Evolutionary conservation across 1,284 basidiomycete species (phyloP).

Genomic region (Ceratorhiza oryzae-sativae): DNA sequence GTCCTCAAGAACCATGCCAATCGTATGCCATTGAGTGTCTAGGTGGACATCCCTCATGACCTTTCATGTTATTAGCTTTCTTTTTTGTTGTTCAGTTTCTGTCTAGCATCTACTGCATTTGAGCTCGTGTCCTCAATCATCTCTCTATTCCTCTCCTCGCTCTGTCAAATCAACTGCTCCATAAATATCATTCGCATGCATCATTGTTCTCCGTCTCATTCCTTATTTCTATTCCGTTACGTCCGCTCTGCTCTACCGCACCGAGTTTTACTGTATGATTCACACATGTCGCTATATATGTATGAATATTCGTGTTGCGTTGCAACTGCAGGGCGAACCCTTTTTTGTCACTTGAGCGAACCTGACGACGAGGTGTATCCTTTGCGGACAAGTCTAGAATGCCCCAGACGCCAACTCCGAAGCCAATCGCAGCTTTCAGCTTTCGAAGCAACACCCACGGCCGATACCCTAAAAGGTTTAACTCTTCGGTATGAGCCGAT

Average conservation of each 20-base stretch:
- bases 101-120: conserved; percentile 21
- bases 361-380: too few species aligned
- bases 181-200: conserved; percentile 35
- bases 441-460: background rate
- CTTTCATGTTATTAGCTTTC: background rate
- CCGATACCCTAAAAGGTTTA: background rate
- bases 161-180: conserved; percentile 23
- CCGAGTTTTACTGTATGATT: conserved; percentile 16
- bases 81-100: background rate
- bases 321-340: background rate
- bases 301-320: conserved; percentile 12
- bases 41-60: background rate
- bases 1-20: conserved; percentile 14
- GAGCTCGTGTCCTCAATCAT: conserved; percentile 12
- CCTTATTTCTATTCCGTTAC: conserved; percentile 7
- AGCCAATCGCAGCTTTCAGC: background rate
- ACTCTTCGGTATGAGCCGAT: background rate
- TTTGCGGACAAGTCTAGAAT: conserved; percentile 11
- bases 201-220: conserved; percentile 13
- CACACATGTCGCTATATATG: conserved; percentile 11
- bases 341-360: too few species aligned
- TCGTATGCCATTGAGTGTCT: conserved; percentile 7
- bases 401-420: background rate
- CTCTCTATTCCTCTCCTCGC: conserved; percentile 15
- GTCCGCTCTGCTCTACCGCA: background rate